A percentile compares a stretch with the other conserved stretches of the same genome.
Evolutionary conservation across 2,329 filamentous ascomycete species (phyloP).

Genomic region (Trichoderma breve): DNA sequence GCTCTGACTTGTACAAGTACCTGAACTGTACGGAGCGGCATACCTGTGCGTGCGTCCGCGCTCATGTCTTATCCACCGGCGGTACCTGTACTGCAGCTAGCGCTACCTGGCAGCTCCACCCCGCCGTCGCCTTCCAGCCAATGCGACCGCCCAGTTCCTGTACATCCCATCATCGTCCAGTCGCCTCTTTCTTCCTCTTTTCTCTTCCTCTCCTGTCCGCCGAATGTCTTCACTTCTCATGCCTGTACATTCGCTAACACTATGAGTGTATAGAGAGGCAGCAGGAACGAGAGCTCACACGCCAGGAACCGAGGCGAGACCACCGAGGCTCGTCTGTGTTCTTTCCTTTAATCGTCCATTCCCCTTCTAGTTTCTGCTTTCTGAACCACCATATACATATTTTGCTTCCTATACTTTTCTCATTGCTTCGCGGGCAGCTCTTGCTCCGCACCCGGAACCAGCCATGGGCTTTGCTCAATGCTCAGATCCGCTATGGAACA

Average conservation of each 20-base stretch:
- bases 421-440: background rate
- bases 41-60: background rate
- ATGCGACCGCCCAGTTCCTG: background rate
- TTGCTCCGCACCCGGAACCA: background rate
- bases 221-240: slow-evolving; percentile 4
- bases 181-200: slow-evolving; percentile 13
- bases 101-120: background rate
- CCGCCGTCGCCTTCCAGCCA: background rate
- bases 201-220: slow-evolving; percentile 23
- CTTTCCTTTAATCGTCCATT: background rate
- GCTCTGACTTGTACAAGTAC: background rate
- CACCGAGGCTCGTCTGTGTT: background rate
- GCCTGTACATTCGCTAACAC: slow-evolving; percentile 3
- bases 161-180: slow-evolving; percentile 9
- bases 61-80: background rate
- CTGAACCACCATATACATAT: background rate
- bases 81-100: background rate
- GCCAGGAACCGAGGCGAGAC: slow-evolving; percentile 19
- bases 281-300: slow-evolving; percentile 10
- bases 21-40: background rate
- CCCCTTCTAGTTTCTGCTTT: background rate
- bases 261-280: slow-evolving; percentile 19
- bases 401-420: background rate
- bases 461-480: slow-evolving; percentile 50
- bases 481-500: slow-evolving; percentile 58